Percentiles rank a stretch among this genome's conserved stretches.
These are phyloP conservation scores for Cryptococcus sp. DNA, from an alignment of 1,284 basidiomycete species.

Conservation along the genomic window DNA sequence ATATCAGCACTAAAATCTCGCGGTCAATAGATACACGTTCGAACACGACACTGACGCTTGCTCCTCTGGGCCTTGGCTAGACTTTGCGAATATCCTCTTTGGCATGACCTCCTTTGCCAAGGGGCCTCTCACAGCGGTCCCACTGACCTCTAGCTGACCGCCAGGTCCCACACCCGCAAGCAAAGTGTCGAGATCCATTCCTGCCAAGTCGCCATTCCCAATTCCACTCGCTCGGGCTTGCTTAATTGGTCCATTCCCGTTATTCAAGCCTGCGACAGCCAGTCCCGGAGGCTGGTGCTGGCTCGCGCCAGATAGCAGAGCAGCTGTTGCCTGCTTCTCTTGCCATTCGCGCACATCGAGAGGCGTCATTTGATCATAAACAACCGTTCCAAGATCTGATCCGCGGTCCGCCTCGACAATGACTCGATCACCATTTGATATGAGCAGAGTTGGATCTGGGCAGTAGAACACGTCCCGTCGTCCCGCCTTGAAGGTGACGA, in stretches of 20 bases:
- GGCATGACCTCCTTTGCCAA: constrained; percentile 82
- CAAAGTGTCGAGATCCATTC: constrained; percentile 40
- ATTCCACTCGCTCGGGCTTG: neutral
- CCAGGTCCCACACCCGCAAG: constrained; percentile 44
- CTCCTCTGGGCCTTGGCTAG: constrained; percentile 68
- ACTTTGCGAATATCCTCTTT: constrained; percentile 95
- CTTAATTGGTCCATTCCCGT: neutral
- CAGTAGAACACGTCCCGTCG: constrained; percentile 92
- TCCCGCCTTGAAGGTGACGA: constrained; percentile 96
- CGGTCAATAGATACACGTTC: constrained; percentile 2
- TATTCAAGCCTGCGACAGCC: constrained; percentile 43
- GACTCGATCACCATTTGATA: constrained; percentile 79
- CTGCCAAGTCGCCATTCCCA: constrained; percentile 50
- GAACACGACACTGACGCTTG: constrained; percentile 64
- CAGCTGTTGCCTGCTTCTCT: constrained; percentile 62
- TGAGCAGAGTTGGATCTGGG: constrained; percentile 61
- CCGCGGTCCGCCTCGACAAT: constrained; percentile 95
- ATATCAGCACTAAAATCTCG: neutral
- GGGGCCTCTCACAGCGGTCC: constrained; percentile 38
- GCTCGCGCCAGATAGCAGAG: constrained; percentile 47
- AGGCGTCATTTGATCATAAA: constrained; percentile 86
- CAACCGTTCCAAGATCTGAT: constrained; percentile 85
- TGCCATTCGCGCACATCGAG: constrained; percentile 89
- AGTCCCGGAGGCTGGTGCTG: constrained; percentile 51
- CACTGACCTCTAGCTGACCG: constrained; percentile 42